A percentile compares a stretch with the other conserved stretches of the same genome.
phyloP scores from a whole-genome alignment of 2,329 filamentous ascomycete genomes.

The Setomelanomma holmii region DNA sequence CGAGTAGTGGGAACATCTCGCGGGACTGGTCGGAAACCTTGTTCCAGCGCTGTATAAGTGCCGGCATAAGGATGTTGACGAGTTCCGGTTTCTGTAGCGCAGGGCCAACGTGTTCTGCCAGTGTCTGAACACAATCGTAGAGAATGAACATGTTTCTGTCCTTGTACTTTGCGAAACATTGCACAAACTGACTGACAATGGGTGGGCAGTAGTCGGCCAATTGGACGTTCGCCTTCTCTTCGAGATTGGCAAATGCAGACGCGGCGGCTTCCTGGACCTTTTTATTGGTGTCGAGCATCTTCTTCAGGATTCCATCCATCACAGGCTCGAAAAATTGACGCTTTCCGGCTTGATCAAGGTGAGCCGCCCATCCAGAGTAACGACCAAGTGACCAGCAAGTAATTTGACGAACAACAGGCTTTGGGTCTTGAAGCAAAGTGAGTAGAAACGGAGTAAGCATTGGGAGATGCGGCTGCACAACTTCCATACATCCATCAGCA shows the following conservation, averaged over 20 bases:
- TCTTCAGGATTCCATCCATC: constrained; percentile 93
- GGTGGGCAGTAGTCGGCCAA: constrained; percentile 86
- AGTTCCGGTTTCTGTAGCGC: constrained; percentile 81
- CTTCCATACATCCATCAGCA: constrained; percentile 90
- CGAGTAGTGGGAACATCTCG: constrained; percentile 93
- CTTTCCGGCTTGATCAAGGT: constrained; percentile 72
- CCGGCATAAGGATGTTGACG: constrained; percentile 89
- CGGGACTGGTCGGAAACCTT: constrained; percentile 86
- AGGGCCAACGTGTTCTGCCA: constrained; percentile 88
- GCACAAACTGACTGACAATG: constrained; percentile 90
- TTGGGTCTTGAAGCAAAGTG: constrained; percentile 79
- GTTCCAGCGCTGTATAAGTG: constrained; percentile 86
- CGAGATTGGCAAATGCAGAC: constrained; percentile 93
- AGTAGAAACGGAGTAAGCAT: constrained; percentile 91
- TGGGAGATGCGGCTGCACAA: constrained; percentile 87
- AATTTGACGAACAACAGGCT: constrained; percentile 93
- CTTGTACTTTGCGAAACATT: constrained; percentile 94
- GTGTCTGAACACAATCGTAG: constrained; percentile 96
- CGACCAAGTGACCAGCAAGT: constrained; percentile 97
- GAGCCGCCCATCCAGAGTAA: constrained; percentile 91
- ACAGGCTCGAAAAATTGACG: constrained; percentile 88
- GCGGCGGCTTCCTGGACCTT: constrained; percentile 96
- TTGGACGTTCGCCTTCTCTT: constrained; percentile 86
- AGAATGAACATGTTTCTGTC: constrained; percentile 99
- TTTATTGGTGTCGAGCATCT: constrained; percentile 98